These are phyloP conservation scores for Tubosaeta sp. DNA, from an alignment of 768 basidiomycete species.

Conservation along the genomic window DNA sequence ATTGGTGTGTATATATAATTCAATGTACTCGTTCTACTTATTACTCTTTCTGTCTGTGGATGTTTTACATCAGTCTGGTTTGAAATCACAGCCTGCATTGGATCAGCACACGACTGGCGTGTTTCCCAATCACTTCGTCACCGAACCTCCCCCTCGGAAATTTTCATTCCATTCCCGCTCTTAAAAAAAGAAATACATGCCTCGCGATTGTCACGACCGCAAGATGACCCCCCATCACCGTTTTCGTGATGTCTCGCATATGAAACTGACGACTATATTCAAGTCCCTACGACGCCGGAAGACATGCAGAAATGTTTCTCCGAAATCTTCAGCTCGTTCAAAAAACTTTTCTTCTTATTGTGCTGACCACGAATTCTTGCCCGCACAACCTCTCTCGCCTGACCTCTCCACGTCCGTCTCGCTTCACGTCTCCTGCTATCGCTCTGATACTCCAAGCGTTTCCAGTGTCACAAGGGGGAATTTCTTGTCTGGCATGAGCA, in stretches of 20 bases:
- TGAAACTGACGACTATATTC: constrained; percentile 19
- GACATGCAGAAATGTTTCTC: constrained; percentile 6
- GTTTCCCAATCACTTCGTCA: background rate
- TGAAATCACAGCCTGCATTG: constrained; percentile 1
- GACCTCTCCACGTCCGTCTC: background rate
- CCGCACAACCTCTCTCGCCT: background rate
- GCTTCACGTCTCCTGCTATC: background rate
- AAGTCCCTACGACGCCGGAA: constrained; percentile 17
- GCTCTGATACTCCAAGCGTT: constrained; percentile 5
- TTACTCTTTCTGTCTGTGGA: background rate
- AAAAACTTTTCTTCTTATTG: constrained; percentile 1
- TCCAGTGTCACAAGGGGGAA: constrained; percentile 7
- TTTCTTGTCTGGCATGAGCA: constrained; percentile 13
- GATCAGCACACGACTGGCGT: background rate
- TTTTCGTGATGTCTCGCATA: constrained; percentile 16
- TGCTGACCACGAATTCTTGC: constrained; percentile 8
- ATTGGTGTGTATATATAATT: too few species aligned
- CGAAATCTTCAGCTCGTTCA: constrained; percentile 3
- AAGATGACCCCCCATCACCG: constrained; percentile 9
- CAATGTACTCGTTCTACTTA: too few species aligned
- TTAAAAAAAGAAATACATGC: constrained; percentile 14
- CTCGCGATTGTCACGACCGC: constrained; percentile 1
- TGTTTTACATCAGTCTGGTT: constrained; percentile 11
- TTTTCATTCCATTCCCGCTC: constrained; percentile 12
- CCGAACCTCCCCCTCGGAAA: background rate